A percentile compares a stretch with the other conserved stretches of the same genome.
phyloP scores from a whole-genome alignment of 139 green algal genomes.

The Ostreobium quekettii region DNA sequence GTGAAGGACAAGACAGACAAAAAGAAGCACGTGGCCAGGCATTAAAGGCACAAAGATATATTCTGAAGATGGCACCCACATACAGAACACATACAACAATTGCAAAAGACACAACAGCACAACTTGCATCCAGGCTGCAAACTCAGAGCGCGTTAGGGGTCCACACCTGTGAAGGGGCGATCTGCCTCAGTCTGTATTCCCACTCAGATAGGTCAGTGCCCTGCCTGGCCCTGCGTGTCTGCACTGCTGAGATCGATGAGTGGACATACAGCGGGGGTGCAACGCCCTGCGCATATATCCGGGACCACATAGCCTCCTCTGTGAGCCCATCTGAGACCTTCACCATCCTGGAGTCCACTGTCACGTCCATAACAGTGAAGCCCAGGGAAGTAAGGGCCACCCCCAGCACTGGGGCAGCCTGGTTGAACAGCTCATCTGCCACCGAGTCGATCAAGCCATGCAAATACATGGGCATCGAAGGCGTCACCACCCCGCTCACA shows the following conservation, averaged over 20 bases:
- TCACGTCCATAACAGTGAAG: too few species aligned
- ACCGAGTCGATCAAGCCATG: background rate
- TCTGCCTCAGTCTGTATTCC: background rate
- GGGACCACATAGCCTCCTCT: constrained; percentile 49
- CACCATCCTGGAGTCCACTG: constrained; percentile 26
- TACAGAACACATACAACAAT: too few species aligned
- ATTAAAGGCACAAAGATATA: constrained; percentile 3
- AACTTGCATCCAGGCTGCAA: background rate
- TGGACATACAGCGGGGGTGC: constrained; percentile 3
- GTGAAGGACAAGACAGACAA: background rate
- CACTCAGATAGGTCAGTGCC: too few species aligned
- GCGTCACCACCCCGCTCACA: constrained; percentile 21
- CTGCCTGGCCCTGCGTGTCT: too few species aligned
- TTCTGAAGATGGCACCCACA: background rate
- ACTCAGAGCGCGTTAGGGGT: background rate
- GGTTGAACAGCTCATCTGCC: constrained; percentile 12
- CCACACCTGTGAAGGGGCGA: background rate
- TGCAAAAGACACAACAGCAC: background rate
- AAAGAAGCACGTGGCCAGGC: background rate
- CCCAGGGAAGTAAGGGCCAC: too few species aligned
- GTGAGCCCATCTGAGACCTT: constrained; percentile 51
- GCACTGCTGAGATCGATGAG: background rate
- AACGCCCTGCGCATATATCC: constrained; percentile 21
- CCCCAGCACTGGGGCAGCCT: too few species aligned
- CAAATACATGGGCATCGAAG: constrained; percentile 11